Percentiles rank a stretch among this genome's conserved stretches.
Evolutionary conservation across 2,329 filamentous ascomycete genomes (phyloP).

Genomic region (Aspergillus floridensis): DNA sequence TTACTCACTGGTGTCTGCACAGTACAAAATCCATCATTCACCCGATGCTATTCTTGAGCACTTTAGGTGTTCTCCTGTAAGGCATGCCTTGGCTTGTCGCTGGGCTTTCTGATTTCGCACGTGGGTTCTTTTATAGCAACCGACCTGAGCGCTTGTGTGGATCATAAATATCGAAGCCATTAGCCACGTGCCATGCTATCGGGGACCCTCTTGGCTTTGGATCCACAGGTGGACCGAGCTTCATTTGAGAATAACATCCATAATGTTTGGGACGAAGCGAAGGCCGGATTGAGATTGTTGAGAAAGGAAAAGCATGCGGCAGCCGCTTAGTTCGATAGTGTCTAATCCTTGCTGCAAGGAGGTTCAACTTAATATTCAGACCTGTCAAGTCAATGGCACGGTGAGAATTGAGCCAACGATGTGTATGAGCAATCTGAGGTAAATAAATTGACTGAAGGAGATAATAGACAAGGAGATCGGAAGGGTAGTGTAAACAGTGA

Average conservation of each 20-base stretch:
- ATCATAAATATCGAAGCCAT: no score
- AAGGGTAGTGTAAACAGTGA: neutral
- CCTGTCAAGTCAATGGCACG: neutral
- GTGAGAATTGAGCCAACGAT: neutral
- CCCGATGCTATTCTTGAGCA: no score
- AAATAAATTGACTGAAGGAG: neutral
- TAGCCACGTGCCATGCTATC: no score
- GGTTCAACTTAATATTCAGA: neutral
- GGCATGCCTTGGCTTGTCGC: neutral
- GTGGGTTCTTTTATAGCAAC: neutral
- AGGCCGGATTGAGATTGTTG: neutral
- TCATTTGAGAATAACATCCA: no score
- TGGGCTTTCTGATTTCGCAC: neutral
- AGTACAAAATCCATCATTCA: no score
- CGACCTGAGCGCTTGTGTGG: no score
- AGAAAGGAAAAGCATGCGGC: neutral
- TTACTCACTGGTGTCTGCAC: no score
- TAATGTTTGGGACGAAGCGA: neutral
- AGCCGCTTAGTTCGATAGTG: neutral
- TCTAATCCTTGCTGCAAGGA: neutral
- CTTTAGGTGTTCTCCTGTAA: neutral
- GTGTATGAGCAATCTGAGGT: neutral
- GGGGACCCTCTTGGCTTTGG: no score
- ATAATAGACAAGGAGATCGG: no score
- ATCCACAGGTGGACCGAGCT: no score